A percentile compares a stretch with the other conserved stretches of the same genome.
Evolutionary conservation across 306 rosid species (phyloP).

Genomic region (Cyamopsis tetragonoloba): DNA sequence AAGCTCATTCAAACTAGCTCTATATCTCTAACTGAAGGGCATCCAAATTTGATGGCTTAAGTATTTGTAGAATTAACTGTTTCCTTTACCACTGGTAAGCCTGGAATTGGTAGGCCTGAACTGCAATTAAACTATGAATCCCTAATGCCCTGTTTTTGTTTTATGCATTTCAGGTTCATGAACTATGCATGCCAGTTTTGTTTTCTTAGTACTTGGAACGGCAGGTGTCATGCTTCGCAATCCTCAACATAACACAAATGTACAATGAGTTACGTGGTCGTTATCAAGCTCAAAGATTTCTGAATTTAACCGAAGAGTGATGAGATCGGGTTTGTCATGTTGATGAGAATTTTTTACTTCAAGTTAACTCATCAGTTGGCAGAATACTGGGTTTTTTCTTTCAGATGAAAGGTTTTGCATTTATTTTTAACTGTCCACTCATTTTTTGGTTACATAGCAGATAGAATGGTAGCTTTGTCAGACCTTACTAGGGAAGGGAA

Average conservation of each 20-base stretch:
- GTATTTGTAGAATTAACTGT: background rate
- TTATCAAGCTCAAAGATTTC: background rate
- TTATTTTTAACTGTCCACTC: no score
- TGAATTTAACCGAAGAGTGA: background rate
- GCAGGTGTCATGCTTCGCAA: background rate
- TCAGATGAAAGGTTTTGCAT: no score
- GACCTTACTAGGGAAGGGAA: no score
- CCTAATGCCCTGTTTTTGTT: background rate
- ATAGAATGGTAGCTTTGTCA: no score
- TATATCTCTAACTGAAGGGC: background rate
- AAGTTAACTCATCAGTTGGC: background rate
- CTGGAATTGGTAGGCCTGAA: no score
- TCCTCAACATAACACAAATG: background rate
- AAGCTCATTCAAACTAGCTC: no score
- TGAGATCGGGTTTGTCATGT: background rate
- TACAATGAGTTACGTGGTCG: background rate
- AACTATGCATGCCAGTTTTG: background rate
- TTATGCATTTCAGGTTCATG: conserved; percentile 20
- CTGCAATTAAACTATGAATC: background rate
- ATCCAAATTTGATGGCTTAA: background rate
- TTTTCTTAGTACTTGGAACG: background rate
- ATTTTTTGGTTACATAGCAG: no score
- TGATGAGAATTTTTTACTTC: background rate
- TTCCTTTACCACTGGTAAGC: no score
- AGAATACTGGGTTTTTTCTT: no score